Evolutionary conservation across 169 alveolate genomes (phyloP), one percentile per base, ranked within the genome.

Genomic region (Plasmodium relictum): DNA sequence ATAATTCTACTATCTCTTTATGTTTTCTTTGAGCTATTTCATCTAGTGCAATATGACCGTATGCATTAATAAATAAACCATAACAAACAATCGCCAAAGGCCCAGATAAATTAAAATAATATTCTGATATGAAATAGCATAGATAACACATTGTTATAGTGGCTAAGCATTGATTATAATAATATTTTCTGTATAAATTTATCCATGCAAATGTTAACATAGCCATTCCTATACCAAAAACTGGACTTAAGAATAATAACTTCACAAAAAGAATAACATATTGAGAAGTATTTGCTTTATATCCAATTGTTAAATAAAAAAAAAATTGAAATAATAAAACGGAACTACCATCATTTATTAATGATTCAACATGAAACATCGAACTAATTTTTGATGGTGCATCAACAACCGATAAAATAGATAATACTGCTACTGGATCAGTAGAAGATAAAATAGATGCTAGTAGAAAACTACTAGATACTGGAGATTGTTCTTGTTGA

Each of bases 401-500:
- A 41, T 92, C 92, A 18, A 95, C 96, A 26, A 94, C 96, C 16
- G 89, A 90, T 24, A 96, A 94, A 20, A 96, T 96, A 0, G 98
- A 89, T 18, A 96, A 91, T 24, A 96, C 98, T 3, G 98, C 98
- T 14, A 96, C 97, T n/a, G 98, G 97, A 65, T 96, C 98, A 0
- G 98, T 96, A n/a, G 98, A 95, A 2, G 97, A 92, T 24, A 96
- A 72, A 7, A 95, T 93, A 24, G 98, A 95, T 16, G 98, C 98
- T 31, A 96, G 76, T 9, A 96, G 74, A 66, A 96, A 96, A 71
- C 96, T 92, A 41, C 94, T 91, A n/a, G 95, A 70, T 58, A 92
- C 73, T 1, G 92, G 88, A 44, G 93, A 59, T 24, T 56, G 73
- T 45, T 93, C 88, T 22, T 76, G 88, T 41, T 74, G 59, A 80